Evolutionary conservation across 2,329 filamentous ascomycete species (phyloP).

Genomic region (Monilinia aucupariae): DNA sequence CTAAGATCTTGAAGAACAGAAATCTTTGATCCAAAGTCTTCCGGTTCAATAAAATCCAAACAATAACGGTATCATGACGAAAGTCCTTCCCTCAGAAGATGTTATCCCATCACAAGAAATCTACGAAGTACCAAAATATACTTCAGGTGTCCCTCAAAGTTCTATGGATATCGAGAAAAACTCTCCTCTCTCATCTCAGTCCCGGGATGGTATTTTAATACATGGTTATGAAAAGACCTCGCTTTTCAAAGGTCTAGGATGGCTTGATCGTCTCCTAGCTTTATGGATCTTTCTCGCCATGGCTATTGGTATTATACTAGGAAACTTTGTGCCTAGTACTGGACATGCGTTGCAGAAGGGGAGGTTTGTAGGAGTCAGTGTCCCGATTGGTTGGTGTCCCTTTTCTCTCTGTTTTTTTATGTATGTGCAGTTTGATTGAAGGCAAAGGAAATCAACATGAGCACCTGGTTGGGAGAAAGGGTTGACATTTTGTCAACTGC

Average conservation of each 20-base stretch:
- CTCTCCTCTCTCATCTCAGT: not conserved
- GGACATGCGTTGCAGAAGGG: conserved; percentile 54
- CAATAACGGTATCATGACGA: not conserved
- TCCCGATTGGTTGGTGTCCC: conserved; percentile 51
- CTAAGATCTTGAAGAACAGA: not conserved
- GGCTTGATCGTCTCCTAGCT: conserved; percentile 47
- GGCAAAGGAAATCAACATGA: not conserved
- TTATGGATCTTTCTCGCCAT: conserved; percentile 64
- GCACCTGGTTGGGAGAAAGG: not conserved
- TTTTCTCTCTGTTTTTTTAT: not conserved
- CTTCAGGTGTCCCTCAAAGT: not conserved
- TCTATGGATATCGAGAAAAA: conserved; percentile 4
- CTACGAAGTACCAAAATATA: not conserved
- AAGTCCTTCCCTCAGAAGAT: conserved; percentile 1
- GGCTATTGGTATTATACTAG: conserved; percentile 57
- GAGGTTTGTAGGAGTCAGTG: conserved; percentile 56
- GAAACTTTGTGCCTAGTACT: conserved; percentile 54
- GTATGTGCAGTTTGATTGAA: not conserved
- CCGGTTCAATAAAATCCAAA: not conserved
- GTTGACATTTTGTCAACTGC: not conserved
- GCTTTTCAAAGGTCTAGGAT: conserved; percentile 37
- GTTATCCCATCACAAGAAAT: not conserved
- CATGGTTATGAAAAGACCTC: conserved; percentile 3
- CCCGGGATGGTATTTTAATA: not conserved
- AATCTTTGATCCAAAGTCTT: not conserved